These are phyloP conservation scores for Asterophora parasitica DNA, from an alignment of 768 basidiomycete genomes.

Conservation along the genomic window DNA sequence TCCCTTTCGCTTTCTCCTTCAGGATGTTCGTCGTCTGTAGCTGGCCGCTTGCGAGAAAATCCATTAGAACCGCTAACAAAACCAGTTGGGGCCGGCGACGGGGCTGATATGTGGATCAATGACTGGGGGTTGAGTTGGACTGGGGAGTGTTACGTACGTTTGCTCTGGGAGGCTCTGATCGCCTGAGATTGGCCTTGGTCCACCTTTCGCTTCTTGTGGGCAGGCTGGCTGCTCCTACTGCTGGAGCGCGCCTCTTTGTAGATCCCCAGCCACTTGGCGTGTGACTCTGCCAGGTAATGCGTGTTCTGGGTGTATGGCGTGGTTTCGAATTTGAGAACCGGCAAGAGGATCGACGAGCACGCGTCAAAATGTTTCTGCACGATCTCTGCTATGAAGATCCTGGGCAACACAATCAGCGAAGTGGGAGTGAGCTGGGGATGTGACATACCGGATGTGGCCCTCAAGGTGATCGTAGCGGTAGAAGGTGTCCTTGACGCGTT, in stretches of 20 bases:
- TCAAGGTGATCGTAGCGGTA: slow-evolving; percentile 34
- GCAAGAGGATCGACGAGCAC: slow-evolving; percentile 21
- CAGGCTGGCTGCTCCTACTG: slow-evolving; percentile 14
- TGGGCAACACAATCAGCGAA: neutral
- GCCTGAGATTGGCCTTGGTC: neutral
- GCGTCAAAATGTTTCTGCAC: slow-evolving; percentile 16
- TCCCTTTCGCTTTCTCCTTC: neutral
- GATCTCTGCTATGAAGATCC: slow-evolving; percentile 18
- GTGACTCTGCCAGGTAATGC: slow-evolving; percentile 30
- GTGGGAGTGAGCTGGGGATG: neutral
- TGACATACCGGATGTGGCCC: slow-evolving; percentile 28
- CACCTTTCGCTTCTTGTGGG: slow-evolving; percentile 4
- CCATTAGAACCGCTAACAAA: too few relatives aligned
- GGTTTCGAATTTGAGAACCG: slow-evolving; percentile 30
- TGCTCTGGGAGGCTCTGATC: too few relatives aligned
- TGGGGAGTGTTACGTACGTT: neutral
- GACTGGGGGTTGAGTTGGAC: too few relatives aligned
- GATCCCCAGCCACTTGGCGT: slow-evolving; percentile 31
- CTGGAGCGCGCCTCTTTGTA: slow-evolving; percentile 35
- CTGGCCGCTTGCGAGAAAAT: too few relatives aligned
- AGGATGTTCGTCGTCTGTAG: too few relatives aligned
- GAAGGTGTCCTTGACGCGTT: slow-evolving; percentile 32
- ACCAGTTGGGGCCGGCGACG: too few relatives aligned
- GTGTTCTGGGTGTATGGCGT: slow-evolving; percentile 39
- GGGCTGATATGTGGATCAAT: too few relatives aligned